phyloP scores from a whole-genome alignment of 192 early-diverging fungal genomes.

The Entomortierella lignicola region DNA sequence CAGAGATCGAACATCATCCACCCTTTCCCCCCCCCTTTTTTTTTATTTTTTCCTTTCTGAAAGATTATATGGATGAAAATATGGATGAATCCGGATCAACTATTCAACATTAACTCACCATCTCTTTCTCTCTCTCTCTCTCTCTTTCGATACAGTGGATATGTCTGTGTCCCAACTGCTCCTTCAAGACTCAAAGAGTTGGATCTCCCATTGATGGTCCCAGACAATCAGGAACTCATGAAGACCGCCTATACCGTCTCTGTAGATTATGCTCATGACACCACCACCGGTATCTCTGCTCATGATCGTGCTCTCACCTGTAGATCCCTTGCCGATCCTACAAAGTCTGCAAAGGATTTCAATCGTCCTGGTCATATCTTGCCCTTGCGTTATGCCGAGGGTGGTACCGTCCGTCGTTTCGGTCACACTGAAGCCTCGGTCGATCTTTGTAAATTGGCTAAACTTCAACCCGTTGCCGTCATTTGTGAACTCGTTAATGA shows the following conservation, averaged over 20 bases:
- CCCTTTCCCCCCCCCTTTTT: too few species aligned
- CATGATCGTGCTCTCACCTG: conserved; percentile 88
- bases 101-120: background rate
- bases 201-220: conserved; percentile 94
- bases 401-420: conserved; percentile 84
- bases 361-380: conserved; percentile 94
- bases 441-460: conserved; percentile 88
- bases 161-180: conserved; percentile 89
- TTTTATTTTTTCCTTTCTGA: too few species aligned
- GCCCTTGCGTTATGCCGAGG: conserved; percentile 85
- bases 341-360: conserved; percentile 78
- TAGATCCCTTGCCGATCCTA: conserved; percentile 78
- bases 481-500: conserved; percentile 95
- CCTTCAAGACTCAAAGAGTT: conserved; percentile 84
- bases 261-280: conserved; percentile 83
- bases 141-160: conserved; percentile 71
- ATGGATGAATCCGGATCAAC: too few species aligned
- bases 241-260: conserved; percentile 95
- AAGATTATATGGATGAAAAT: too few species aligned
- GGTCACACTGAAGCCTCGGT: conserved; percentile 97
- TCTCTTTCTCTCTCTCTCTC: background rate
- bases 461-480: conserved; percentile 84
- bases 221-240: conserved; percentile 88
- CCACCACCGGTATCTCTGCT: conserved; percentile 96
- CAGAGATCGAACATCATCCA: too few species aligned